A percentile compares a stretch with the other conserved stretches of the same genome.
Conservation (phyloP, 306 rosid species). For the Dryas drummondii region DNA sequence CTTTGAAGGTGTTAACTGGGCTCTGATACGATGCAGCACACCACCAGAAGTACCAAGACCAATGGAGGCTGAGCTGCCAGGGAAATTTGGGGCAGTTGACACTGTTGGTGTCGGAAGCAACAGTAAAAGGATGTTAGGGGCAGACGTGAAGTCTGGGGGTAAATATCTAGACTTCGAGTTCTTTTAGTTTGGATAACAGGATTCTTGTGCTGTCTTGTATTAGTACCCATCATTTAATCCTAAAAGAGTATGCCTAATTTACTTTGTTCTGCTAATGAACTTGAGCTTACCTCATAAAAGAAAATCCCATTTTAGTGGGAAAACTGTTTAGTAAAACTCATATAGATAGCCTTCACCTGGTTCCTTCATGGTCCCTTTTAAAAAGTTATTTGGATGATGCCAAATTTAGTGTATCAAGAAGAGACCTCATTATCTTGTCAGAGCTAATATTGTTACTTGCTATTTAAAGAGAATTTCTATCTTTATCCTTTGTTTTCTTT, state of each 20-base stretch:
- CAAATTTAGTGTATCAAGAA: background rate
- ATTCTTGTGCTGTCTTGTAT: conserved; percentile 39
- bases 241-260: conserved; percentile 31
- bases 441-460: background rate
- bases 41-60: conserved; percentile 96
- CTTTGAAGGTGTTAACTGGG: conserved; percentile 96
- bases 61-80: conserved; percentile 55
- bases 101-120: conserved; percentile 50
- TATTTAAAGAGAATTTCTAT: background rate
- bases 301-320: conserved; percentile 38
- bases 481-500: background rate
- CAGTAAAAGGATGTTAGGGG: conserved; percentile 74
- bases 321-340: conserved; percentile 14
- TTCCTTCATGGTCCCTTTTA: background rate
- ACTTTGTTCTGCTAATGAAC: conserved; percentile 34
- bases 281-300: conserved; percentile 27
- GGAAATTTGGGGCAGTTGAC: conserved; percentile 58
- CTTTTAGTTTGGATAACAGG: conserved; percentile 56
- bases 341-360: background rate
- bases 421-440: background rate
- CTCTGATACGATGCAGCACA: conserved; percentile 83
- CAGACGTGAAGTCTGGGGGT: conserved; percentile 75
- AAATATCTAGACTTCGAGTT: conserved; percentile 94
- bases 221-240: conserved; percentile 35
- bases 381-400: background rate